Conservation (phyloP, 805 yeast genomes). For the Spathaspora arborariae region DNA sequence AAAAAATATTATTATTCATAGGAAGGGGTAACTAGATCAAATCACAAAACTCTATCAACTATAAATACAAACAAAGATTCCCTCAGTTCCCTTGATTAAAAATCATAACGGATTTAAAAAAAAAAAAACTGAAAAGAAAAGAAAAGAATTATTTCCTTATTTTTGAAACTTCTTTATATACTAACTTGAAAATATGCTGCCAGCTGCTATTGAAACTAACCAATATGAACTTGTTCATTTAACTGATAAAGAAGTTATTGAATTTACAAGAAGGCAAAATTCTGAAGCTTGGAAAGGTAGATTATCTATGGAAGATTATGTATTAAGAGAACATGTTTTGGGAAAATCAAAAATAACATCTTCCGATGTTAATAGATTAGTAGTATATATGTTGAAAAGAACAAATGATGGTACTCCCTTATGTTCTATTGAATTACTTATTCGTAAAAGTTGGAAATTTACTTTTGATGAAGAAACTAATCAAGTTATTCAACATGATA, state of each 20-base stretch:
- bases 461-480: constrained; percentile 10
- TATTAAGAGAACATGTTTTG: constrained; percentile 29
- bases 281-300: constrained; percentile 34
- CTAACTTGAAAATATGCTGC: neutral
- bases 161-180: neutral
- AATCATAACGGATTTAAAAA: too few relatives aligned
- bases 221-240: constrained; percentile 14
- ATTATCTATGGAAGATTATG: constrained; percentile 30
- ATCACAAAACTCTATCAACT: neutral
- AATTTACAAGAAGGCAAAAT: constrained; percentile 32
- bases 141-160: neutral
- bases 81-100: neutral
- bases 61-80: neutral
- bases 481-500: constrained; percentile 13
- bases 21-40: neutral
- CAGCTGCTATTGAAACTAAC: neutral
- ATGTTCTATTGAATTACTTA: constrained; percentile 32
- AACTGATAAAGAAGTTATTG: constrained; percentile 21
- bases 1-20: too few relatives aligned
- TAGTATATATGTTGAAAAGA: constrained; percentile 16
- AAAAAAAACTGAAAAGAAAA: too few relatives aligned
- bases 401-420: constrained; percentile 13
- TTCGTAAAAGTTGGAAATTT: constrained; percentile 28
- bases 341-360: constrained; percentile 17
- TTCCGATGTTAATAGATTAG: constrained; percentile 10